phyloP scores from a whole-genome alignment of 169 alveolate genomes.

The Plasmodium gallinaceum region DNA sequence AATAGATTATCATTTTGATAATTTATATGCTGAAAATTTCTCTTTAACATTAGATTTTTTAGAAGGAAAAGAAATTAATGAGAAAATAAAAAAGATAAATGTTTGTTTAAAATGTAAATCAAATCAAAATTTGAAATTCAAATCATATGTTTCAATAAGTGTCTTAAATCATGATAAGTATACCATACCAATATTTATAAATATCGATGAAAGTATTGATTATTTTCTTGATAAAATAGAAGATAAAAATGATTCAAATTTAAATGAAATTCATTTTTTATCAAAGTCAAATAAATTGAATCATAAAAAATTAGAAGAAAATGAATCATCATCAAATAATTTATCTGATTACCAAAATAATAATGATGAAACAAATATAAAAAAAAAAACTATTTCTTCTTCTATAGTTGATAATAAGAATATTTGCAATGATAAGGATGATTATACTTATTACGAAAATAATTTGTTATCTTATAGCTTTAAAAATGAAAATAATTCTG shows the following conservation, averaged over 20 bases:
- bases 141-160: conserved; percentile 16
- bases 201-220: conserved; percentile 52
- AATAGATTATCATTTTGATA: conserved; percentile 20
- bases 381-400: too few relatives aligned
- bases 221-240: conserved; percentile 27
- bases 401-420: too few relatives aligned
- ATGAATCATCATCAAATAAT: too few relatives aligned
- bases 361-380: too few relatives aligned
- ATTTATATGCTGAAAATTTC: conserved; percentile 27
- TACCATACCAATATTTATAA: conserved; percentile 40
- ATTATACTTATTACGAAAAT: not conserved
- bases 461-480: not conserved
- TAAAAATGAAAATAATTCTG: not conserved
- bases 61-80: conserved; percentile 33
- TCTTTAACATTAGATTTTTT: conserved; percentile 29
- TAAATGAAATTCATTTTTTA: too few relatives aligned
- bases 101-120: conserved; percentile 36
- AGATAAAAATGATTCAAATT: too few relatives aligned
- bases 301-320: too few relatives aligned
- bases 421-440: too few relatives aligned
- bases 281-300: too few relatives aligned
- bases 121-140: conserved; percentile 13
- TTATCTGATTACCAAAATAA: too few relatives aligned
- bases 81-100: conserved; percentile 22
- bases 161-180: conserved; percentile 55